phyloP scores from a whole-genome alignment of 2,329 filamentous ascomycete genomes.

The Cordyceps militaris region DNA sequence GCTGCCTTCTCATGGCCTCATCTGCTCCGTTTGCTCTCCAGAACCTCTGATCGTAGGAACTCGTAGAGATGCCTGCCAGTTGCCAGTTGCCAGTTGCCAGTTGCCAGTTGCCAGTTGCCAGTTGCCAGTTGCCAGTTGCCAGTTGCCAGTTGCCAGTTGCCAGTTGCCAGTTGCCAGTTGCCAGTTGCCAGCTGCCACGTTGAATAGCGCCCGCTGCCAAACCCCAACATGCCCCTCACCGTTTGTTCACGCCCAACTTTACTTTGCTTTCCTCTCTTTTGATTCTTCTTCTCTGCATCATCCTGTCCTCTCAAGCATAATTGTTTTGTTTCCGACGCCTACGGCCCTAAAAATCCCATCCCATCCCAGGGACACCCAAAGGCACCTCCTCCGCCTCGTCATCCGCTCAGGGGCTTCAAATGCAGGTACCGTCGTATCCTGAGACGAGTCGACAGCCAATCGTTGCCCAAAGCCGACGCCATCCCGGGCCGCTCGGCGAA shows the following conservation, averaged over 20 bases:
- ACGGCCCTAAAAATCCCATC: background rate
- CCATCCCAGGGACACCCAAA: background rate
- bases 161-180: background rate
- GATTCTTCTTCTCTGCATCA: background rate
- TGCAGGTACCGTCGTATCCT: constrained; percentile 24
- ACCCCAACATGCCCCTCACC: background rate
- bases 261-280: background rate
- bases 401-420: constrained; percentile 15
- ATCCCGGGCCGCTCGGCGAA: background rate
- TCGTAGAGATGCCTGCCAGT: background rate
- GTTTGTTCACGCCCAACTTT: background rate
- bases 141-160: too few species aligned
- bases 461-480: constrained; percentile 15
- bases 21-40: background rate
- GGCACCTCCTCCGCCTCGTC: background rate
- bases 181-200: background rate
- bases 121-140: too few species aligned
- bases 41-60: background rate
- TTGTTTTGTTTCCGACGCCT: background rate
- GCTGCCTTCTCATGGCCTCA: background rate
- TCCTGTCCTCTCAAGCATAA: background rate
- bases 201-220: background rate
- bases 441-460: constrained; percentile 30
- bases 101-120: too few species aligned
- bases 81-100: background rate